Percentiles rank a stretch among this genome's conserved stretches.
Evolutionary conservation across 108 stramenopile genomes (phyloP).

Genomic region (Skeletonema tropicum): DNA sequence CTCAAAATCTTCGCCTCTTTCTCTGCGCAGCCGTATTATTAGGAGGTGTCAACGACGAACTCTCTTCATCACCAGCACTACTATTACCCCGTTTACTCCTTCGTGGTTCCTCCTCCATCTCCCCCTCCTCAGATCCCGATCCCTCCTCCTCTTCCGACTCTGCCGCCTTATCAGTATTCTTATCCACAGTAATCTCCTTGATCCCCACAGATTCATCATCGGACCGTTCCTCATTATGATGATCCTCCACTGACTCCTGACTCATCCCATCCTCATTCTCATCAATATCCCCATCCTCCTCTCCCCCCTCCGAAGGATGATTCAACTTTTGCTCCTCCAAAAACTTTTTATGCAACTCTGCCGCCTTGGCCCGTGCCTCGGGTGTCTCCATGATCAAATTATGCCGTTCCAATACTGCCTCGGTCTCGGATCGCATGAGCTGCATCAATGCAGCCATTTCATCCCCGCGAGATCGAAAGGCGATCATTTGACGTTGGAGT

Average conservation of each 20-base stretch:
- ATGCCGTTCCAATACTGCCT: constrained; percentile 83
- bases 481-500: constrained; percentile 62
- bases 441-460: constrained; percentile 84
- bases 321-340: constrained; percentile 45
- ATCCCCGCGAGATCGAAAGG: constrained; percentile 57
- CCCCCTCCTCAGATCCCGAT: constrained; percentile 17
- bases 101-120: constrained; percentile 33
- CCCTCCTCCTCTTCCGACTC: constrained; percentile 33
- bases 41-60: constrained; percentile 38
- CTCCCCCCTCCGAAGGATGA: constrained; percentile 22
- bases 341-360: constrained; percentile 47
- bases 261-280: constrained; percentile 6
- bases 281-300: constrained; percentile 18
- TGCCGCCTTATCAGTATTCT: constrained; percentile 13
- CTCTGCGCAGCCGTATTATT: constrained; percentile 19
- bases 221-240: constrained; percentile 14
- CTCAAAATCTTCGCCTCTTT: constrained; percentile 40
- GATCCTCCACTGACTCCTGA: constrained; percentile 18
- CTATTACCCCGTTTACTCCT: constrained; percentile 11
- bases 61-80: constrained; percentile 22
- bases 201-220: constrained; percentile 24
- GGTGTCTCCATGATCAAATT: constrained; percentile 78
- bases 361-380: constrained; percentile 62
- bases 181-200: constrained; percentile 51
- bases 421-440: constrained; percentile 84